A percentile compares a stretch with the other conserved stretches of the same genome.
phyloP scores from a whole-genome alignment of 225 moss, liverwort and hornwort genomes.

The Neckera pumila region DNA sequence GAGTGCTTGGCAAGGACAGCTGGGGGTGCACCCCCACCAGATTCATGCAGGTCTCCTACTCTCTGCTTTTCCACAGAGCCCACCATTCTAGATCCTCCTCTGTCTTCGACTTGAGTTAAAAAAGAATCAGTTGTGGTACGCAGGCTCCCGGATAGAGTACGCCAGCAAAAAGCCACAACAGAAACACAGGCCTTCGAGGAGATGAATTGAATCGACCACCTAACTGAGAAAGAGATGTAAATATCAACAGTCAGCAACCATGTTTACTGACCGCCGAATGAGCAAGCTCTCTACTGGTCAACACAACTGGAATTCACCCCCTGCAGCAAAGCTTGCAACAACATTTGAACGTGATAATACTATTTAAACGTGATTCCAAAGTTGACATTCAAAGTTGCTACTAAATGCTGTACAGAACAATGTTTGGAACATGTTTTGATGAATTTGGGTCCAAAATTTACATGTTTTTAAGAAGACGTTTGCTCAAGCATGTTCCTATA shows the following conservation, averaged over 20 bases:
- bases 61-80: conserved; percentile 7
- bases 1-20: background rate
- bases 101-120: background rate
- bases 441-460: background rate
- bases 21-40: background rate
- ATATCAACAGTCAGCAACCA: background rate
- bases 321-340: background rate
- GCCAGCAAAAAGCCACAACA: background rate
- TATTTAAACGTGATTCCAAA: background rate
- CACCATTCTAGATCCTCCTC: background rate
- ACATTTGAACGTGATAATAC: background rate
- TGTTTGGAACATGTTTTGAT: background rate
- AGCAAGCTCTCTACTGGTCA: background rate
- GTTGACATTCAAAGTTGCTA: background rate
- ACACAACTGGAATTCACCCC: background rate
- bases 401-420: background rate
- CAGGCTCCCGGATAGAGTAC: background rate
- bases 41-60: background rate
- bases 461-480: background rate
- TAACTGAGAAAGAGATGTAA: background rate
- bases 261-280: background rate
- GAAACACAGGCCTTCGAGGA: background rate
- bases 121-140: too few species aligned
- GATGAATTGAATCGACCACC: background rate
- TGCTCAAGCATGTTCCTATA: background rate